phyloP scores from a whole-genome alignment of 1,284 basidiomycete genomes.

The Gymnopus androsaceus region DNA sequence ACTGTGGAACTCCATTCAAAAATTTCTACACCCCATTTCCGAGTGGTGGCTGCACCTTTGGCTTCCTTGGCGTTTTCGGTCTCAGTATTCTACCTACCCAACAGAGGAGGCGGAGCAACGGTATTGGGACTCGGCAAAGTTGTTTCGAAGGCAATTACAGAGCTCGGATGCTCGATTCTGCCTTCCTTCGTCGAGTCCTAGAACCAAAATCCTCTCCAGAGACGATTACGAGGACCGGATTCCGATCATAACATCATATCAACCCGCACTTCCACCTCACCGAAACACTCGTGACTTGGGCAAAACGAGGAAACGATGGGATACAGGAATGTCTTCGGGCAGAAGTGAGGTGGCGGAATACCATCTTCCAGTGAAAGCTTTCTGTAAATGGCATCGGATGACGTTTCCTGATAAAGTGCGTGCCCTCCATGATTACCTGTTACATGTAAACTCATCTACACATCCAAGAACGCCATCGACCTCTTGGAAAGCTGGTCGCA shows the following conservation, averaged over 20 bases:
- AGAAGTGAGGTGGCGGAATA: slow-evolving; percentile 14
- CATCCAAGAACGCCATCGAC: neutral
- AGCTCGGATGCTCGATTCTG: slow-evolving; percentile 20
- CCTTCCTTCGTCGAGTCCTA: neutral
- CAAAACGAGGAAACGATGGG: neutral
- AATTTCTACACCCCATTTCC: neutral
- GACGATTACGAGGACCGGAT: neutral
- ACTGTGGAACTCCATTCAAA: neutral
- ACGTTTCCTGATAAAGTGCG: slow-evolving; percentile 22
- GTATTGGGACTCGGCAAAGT: slow-evolving; percentile 20
- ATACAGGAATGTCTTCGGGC: neutral
- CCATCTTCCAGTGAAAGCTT: slow-evolving; percentile 17
- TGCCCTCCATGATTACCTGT: neutral
- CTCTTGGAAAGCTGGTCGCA: slow-evolving; percentile 10
- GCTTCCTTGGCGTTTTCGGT: neutral
- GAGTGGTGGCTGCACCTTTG: neutral
- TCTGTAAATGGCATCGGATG: slow-evolving; percentile 27
- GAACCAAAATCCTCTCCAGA: neutral
- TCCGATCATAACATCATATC: slow-evolving; percentile 19
- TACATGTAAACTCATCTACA: neutral
- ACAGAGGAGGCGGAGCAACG: slow-evolving; percentile 14
- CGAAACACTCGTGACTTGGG: neutral
- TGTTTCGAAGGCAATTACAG: slow-evolving; percentile 13
- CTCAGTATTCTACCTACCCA: slow-evolving; percentile 13
- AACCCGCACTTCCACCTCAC: slow-evolving; percentile 20